Base-by-base conservation (phyloP, 768 basidiomycete genomes). In the Lactarius evosmus region DNA sequence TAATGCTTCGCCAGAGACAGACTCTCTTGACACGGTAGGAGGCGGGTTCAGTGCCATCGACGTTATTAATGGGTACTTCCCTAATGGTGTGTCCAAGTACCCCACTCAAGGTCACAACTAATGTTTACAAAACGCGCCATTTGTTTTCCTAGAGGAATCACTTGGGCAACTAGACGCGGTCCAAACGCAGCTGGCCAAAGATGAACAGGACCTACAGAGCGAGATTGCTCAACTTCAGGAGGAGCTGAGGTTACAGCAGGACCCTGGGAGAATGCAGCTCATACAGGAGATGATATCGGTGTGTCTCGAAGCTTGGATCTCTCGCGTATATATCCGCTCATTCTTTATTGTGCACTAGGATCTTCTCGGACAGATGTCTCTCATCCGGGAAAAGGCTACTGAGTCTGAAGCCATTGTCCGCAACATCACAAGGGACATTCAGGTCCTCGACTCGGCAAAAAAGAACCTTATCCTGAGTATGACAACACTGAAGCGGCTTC, bases 261-360 rank as follows among this genome's bases (percentile, higher is more conserved):
- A 95, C 75, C 91, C 90, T n/a, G 84, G 85, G 59, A 82, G 86
- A 69, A 95, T 98, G 90, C 86, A 89, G 60, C 77, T 87, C 57
- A 94, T 97, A 34, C 97, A 98, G 74, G 93, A 93, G 74, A 93
- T 97, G 84, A 98, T 99, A 59, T 94, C 90, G 25, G 96, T 98
- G 67, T 62, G 85, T 72, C 12, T 27, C 30, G 11, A 41, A 4
- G 12, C 55, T 38, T 11, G 36, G 2, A 44, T 1, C 3, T 17
- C 14, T 19, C 11, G 8, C 32, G 1, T 25, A 16, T 30, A 14
- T 25, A 19, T 16, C 40, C 19, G 17, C 55, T 46, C 49, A 65
- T 16, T 1, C 3, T 22, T 29, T 19, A 51, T 12, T 41, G 34
- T 59, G 57, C 41, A 19, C 19, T 71, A 98, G 95, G 95, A 97